These are phyloP conservation scores for Nitzschia sp. DNA, from an alignment of 108 stramenopile species.

Conservation along the genomic window DNA sequence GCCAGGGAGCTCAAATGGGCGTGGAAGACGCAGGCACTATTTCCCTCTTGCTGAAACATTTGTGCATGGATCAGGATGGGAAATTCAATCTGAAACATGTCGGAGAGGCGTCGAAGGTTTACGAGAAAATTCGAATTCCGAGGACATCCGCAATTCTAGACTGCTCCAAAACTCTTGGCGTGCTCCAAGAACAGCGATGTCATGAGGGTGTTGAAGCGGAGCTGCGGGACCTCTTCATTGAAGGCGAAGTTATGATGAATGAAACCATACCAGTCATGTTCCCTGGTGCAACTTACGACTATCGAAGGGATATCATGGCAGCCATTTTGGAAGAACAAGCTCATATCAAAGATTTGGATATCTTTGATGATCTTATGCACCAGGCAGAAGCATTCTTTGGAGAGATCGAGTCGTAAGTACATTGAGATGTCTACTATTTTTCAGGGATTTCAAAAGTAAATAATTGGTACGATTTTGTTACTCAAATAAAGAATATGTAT, in stretches of 20 bases:
- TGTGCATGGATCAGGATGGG: slow-evolving; percentile 22
- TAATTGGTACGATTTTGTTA: background rate
- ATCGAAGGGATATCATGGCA: slow-evolving; percentile 10
- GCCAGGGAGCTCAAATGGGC: slow-evolving; percentile 72
- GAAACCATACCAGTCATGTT: slow-evolving; percentile 14
- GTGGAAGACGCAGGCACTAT: slow-evolving; percentile 58
- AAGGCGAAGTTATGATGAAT: slow-evolving; percentile 16
- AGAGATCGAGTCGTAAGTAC: background rate
- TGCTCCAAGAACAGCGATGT: slow-evolving; percentile 53
- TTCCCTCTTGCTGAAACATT: slow-evolving; percentile 26
- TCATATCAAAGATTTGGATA: background rate
- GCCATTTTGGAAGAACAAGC: slow-evolving; percentile 7
- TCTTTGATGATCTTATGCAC: slow-evolving; percentile 7
- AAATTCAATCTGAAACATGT: slow-evolving; percentile 30
- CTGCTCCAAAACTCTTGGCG: slow-evolving; percentile 42
- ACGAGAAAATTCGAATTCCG: slow-evolving; percentile 50
- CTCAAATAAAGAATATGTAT: background rate
- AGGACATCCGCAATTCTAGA: slow-evolving; percentile 46
- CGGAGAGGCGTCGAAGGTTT: slow-evolving; percentile 36
- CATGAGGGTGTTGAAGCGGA: background rate
- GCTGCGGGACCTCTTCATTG: background rate
- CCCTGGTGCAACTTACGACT: slow-evolving; percentile 19
- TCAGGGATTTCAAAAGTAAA: background rate
- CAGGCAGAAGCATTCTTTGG: slow-evolving; percentile 6
- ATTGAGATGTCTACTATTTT: background rate